Conservation (phyloP, 345 rosid genomes). For the Abelmoschus esculentus region DNA sequence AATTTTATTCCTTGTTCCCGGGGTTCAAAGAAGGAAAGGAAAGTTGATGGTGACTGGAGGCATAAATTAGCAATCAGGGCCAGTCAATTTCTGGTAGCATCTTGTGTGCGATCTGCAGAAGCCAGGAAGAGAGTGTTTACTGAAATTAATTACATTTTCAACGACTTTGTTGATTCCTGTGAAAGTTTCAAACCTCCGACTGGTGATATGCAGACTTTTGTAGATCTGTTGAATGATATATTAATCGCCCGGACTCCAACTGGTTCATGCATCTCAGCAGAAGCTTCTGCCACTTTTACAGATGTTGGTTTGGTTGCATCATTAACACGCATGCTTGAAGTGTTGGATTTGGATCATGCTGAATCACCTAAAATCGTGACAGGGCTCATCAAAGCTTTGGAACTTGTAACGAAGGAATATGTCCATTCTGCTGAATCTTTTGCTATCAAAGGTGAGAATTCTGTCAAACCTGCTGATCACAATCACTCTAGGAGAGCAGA, state of each 20-base stretch:
- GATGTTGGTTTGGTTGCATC: slow-evolving; percentile 86
- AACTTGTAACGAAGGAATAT: slow-evolving; percentile 89
- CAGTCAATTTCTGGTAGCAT: slow-evolving; percentile 77
- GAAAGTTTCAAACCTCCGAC: slow-evolving; percentile 51
- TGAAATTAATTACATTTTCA: slow-evolving; percentile 60
- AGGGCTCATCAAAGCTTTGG: slow-evolving; percentile 77
- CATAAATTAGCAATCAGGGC: slow-evolving; percentile 76
- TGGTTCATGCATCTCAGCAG: slow-evolving; percentile 73
- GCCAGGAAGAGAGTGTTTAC: slow-evolving; percentile 78
- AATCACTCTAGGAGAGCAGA: slow-evolving; percentile 48
- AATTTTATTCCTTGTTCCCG: slow-evolving; percentile 60
- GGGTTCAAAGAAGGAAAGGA: slow-evolving; percentile 58
- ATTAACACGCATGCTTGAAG: slow-evolving; percentile 71
- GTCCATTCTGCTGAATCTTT: slow-evolving; percentile 52
- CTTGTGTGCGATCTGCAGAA: slow-evolving; percentile 86
- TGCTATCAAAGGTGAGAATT: slow-evolving; percentile 52
- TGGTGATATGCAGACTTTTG: slow-evolving; percentile 54
- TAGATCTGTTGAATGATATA: slow-evolving; percentile 85
- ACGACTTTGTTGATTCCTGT: slow-evolving; percentile 55
- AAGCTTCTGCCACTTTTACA: slow-evolving; percentile 82
- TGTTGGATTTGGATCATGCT: slow-evolving; percentile 78
- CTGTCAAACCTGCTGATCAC: slow-evolving; percentile 41
- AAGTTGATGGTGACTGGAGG: slow-evolving; percentile 81
- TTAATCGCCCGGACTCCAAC: slow-evolving; percentile 74
- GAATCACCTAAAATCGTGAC: slow-evolving; percentile 85